Evolutionary conservation across 1,284 basidiomycete species (phyloP).

Genomic region (Ceratobasidium sp.): DNA sequence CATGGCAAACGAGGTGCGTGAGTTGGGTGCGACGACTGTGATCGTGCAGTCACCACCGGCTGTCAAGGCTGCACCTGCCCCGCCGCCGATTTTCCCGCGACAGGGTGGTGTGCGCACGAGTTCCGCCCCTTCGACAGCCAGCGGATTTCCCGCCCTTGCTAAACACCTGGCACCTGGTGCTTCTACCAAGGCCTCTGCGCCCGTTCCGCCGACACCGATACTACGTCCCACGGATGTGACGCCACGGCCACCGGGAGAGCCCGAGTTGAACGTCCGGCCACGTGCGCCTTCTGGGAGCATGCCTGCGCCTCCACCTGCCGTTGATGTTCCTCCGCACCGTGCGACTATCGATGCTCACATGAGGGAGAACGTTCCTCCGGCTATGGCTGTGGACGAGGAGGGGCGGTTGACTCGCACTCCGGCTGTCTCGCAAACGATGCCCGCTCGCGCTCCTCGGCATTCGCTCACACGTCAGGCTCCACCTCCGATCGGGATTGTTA

Average conservation of each 20-base stretch:
- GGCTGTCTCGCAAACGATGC: slow-evolving; percentile 34
- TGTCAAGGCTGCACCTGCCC: slow-evolving; percentile 5
- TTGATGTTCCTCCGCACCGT: slow-evolving; percentile 23
- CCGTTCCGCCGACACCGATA: slow-evolving; percentile 8
- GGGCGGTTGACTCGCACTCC: slow-evolving; percentile 21
- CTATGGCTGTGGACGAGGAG: slow-evolving; percentile 32
- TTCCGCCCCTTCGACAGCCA: not conserved
- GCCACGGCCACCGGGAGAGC: slow-evolving; percentile 1
- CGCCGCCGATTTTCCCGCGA: not conserved
- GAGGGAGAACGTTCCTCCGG: slow-evolving; percentile 1
- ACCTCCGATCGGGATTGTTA: slow-evolving; percentile 5
- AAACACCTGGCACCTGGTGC: not conserved
- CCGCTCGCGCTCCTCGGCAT: slow-evolving; percentile 13
- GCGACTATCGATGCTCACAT: slow-evolving; percentile 40
- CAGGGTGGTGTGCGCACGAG: slow-evolving; percentile 20
- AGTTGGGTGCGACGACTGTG: slow-evolving; percentile 22
- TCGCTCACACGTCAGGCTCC: slow-evolving; percentile 31
- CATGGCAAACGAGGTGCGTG: slow-evolving; percentile 24
- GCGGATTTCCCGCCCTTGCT: not conserved
- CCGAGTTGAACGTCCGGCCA: slow-evolving; percentile 15
- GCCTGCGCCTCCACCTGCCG: not conserved
- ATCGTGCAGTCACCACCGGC: slow-evolving; percentile 20
- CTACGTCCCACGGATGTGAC: slow-evolving; percentile 1
- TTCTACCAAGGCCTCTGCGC: not conserved
- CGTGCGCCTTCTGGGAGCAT: slow-evolving; percentile 24